Evolutionary conservation across 768 basidiomycete genomes (phyloP).

Genomic region (Crassisporium funariophilum): DNA sequence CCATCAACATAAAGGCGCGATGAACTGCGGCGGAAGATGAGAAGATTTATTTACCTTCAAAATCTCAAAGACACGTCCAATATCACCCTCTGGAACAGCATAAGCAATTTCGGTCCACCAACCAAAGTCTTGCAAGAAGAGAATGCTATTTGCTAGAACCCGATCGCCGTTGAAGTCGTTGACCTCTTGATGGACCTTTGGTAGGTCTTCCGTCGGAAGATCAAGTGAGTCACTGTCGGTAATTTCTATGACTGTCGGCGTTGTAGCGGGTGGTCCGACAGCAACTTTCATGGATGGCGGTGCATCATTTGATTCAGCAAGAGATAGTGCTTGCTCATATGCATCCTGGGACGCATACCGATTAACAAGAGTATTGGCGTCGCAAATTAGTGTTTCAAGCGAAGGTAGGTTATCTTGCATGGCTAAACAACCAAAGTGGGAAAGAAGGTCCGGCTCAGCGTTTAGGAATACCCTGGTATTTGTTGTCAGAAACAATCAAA

Average conservation of each 20-base stretch:
- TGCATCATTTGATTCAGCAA: slow-evolving; percentile 3
- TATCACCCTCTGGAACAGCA: slow-evolving; percentile 30
- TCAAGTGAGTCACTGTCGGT: not conserved
- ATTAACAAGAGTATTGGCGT: slow-evolving; percentile 1
- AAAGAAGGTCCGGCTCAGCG: not conserved
- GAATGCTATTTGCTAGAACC: slow-evolving; percentile 20
- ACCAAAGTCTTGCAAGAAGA: slow-evolving; percentile 20
- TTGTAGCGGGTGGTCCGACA: not conserved
- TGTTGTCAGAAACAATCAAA: not conserved
- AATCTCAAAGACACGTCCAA: slow-evolving; percentile 27
- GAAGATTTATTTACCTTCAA: slow-evolving; percentile 24
- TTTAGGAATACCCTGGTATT: not conserved
- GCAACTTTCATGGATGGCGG: slow-evolving; percentile 5
- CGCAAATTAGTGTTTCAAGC: not conserved
- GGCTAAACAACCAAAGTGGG: not conserved
- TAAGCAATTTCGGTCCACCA: slow-evolving; percentile 23
- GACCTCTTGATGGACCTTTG: slow-evolving; percentile 9
- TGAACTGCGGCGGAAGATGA: not conserved
- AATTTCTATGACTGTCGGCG: not conserved
- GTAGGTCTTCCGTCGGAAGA: slow-evolving; percentile 1
- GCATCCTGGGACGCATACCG: slow-evolving; percentile 13
- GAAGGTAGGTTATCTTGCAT: not conserved
- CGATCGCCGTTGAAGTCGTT: slow-evolving; percentile 21
- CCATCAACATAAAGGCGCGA: not conserved
- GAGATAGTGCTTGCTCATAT: slow-evolving; percentile 11